Evolutionary conservation across 495 filamentous ascomycete species (phyloP).

Genomic region (Cenococcum geophilum): DNA sequence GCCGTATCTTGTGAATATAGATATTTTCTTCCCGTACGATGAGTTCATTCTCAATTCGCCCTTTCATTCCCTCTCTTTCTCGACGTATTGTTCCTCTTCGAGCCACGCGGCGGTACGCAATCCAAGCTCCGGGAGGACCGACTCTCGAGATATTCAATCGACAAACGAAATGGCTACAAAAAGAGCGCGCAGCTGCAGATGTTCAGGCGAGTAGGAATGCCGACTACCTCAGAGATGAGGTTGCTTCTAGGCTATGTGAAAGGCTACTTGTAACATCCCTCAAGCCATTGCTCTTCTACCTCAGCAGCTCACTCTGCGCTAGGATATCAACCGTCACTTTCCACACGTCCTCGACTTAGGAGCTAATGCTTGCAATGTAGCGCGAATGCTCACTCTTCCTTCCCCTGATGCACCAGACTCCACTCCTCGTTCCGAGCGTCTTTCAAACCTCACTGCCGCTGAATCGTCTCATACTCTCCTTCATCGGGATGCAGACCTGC

Average conservation of each 20-base stretch:
- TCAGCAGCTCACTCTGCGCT: constrained; percentile 8
- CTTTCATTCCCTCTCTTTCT: neutral
- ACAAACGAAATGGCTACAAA: constrained; percentile 78
- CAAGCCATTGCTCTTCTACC: constrained; percentile 5
- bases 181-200: constrained; percentile 72
- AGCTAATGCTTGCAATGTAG: constrained; percentile 93
- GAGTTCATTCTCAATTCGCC: neutral
- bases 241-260: constrained; percentile 78
- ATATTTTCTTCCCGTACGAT: neutral
- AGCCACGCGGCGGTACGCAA: constrained; percentile 56
- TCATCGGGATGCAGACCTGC: constrained; percentile 68
- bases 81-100: constrained; percentile 15
- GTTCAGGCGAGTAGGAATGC: constrained; percentile 65
- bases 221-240: constrained; percentile 90
- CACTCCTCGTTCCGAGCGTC: constrained; percentile 58
- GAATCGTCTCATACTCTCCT: constrained; percentile 75
- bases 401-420: constrained; percentile 46
- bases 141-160: constrained; percentile 87
- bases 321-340: constrained; percentile 90
- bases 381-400: constrained; percentile 64
- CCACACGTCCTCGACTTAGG: constrained; percentile 85
- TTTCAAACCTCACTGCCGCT: constrained; percentile 66
- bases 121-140: constrained; percentile 67
- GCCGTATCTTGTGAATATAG: neutral
- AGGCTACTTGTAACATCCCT: constrained; percentile 61